Percentiles rank a stretch among this genome's conserved stretches.
These are phyloP conservation scores for Arctium lappa DNA, from an alignment of 129 eudicot species.

Conservation along the genomic window DNA sequence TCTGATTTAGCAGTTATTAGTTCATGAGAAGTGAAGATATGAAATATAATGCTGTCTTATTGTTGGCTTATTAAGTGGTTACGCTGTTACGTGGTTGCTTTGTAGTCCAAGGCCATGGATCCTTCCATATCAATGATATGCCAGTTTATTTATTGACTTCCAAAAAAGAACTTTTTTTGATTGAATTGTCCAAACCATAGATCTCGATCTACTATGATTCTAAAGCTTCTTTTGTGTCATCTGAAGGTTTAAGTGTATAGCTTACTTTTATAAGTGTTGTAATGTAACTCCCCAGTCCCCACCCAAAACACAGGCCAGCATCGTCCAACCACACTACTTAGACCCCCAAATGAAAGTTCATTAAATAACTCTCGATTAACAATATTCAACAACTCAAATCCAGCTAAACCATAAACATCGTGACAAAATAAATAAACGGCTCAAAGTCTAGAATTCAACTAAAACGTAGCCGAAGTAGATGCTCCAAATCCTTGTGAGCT, in stretches of 20 bases:
- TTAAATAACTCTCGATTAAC: neutral
- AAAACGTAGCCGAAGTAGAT: neutral
- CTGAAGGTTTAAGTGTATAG: neutral
- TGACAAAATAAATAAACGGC: neutral
- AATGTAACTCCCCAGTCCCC: neutral
- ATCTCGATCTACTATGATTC: neutral
- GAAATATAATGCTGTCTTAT: neutral
- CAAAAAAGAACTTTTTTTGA: neutral
- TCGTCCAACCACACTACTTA: neutral
- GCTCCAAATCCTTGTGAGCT: neutral
- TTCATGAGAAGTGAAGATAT: neutral
- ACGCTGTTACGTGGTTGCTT: neutral
- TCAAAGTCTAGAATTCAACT: neutral
- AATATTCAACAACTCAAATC: neutral
- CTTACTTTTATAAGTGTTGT: neutral
- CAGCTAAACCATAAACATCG: neutral
- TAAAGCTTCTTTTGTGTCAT: neutral
- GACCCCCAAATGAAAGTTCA: neutral
- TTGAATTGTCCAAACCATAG: neutral
- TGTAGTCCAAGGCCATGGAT: neutral
- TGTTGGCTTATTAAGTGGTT: neutral
- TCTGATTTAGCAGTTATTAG: neutral
- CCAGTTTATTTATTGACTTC: neutral
- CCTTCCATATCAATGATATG: neutral
- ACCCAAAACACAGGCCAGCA: neutral